Evolutionary conservation across 2,329 filamentous ascomycete genomes (phyloP).

Genomic region (Hypoxylon sp.): DNA sequence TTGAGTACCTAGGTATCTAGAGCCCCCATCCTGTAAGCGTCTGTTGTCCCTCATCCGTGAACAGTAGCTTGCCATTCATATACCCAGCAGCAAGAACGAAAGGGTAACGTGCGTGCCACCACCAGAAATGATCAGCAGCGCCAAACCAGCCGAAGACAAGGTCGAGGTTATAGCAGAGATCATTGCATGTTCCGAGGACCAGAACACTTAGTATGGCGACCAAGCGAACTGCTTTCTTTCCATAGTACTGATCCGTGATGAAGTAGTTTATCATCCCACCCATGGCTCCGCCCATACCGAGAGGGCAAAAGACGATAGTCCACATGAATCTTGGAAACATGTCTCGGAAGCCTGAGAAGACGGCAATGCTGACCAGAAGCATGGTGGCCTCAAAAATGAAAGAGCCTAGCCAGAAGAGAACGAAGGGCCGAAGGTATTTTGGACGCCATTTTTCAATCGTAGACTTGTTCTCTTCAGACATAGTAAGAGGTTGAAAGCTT

Average conservation of each 20-base stretch:
- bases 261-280: conserved; percentile 2
- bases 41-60: background rate
- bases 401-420: conserved; percentile 2
- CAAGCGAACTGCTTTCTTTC: background rate
- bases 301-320: background rate
- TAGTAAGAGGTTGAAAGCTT: background rate
- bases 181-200: conserved; percentile 1
- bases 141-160: conserved; percentile 2
- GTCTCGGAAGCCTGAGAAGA: conserved; percentile 1
- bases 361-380: background rate
- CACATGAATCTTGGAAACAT: conserved; percentile 1
- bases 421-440: background rate
- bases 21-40: background rate
- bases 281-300: conserved; percentile 4
- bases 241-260: background rate
- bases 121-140: conserved; percentile 5
- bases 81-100: background rate
- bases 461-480: background rate
- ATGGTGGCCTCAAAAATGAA: background rate
- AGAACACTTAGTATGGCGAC: background rate
- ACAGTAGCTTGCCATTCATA: background rate
- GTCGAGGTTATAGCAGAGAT: conserved; percentile 1
- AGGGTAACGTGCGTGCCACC: background rate
- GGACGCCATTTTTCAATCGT: background rate
- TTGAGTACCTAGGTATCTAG: background rate